Evolutionary conservation across 768 basidiomycete species (phyloP).

Genomic region (Calocera cornea): DNA sequence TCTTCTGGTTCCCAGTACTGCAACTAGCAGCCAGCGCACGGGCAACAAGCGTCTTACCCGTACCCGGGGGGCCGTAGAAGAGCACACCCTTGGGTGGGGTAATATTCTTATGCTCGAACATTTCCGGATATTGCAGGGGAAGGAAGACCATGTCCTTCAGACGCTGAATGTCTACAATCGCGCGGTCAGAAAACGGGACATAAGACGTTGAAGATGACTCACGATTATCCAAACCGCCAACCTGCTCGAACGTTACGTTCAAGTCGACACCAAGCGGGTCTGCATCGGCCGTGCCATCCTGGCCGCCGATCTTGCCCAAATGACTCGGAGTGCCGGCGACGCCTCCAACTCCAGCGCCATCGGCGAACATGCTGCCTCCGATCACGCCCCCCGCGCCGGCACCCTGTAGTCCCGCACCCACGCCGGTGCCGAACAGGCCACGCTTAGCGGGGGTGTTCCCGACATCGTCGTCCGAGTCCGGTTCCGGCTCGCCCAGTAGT

Average conservation of each 20-base stretch:
- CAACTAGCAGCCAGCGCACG: constrained; percentile 89
- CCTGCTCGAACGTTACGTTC: constrained; percentile 90
- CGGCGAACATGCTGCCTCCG: constrained; percentile 36
- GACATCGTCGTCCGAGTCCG: constrained; percentile 23
- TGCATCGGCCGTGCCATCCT: constrained; percentile 64
- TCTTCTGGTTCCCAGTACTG: constrained; percentile 69
- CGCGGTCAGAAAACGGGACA: constrained; percentile 2
- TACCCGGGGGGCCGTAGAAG: constrained; percentile 98
- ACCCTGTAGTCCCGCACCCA: constrained; percentile 30
- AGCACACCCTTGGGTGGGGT: constrained; percentile 93
- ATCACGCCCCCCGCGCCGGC: constrained; percentile 30
- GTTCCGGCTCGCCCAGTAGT: constrained; percentile 21
- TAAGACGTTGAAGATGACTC: constrained; percentile 22
- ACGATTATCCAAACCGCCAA: constrained; percentile 93
- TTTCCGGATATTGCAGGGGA: constrained; percentile 88
- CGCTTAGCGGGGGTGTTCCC: constrained; percentile 12
- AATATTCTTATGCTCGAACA: constrained; percentile 85
- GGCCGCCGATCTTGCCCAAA: constrained; percentile 69
- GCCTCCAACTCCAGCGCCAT: constrained; percentile 30
- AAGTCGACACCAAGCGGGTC: constrained; percentile 90
- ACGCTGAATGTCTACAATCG: constrained; percentile 71
- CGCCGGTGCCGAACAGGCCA: constrained; percentile 26
- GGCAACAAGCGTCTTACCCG: constrained; percentile 89
- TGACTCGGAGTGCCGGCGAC: constrained; percentile 67
- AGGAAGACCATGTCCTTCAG: constrained; percentile 97